Evolutionary conservation across 176 grass and related monocot genomes (phyloP).

Genomic region (Ensete glaucum): DNA sequence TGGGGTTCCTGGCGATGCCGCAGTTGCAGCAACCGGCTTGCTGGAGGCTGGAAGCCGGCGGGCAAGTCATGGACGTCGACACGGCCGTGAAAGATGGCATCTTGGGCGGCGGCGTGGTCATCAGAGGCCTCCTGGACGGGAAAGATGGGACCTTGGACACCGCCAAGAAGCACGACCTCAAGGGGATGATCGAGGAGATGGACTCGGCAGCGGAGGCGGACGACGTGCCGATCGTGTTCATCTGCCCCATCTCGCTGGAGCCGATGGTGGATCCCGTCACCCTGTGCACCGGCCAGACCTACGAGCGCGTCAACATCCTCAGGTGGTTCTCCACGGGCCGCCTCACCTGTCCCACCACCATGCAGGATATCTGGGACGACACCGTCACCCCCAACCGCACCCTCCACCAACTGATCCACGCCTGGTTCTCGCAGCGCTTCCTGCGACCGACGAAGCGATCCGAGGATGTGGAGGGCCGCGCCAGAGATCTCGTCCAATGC

Average conservation of each 20-base stretch:
- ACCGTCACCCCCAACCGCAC: conserved; percentile 72
- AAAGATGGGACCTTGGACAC: conserved; percentile 6
- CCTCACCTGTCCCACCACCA: conserved; percentile 77
- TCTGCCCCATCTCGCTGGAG: conserved; percentile 88
- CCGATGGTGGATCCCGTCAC: conserved; percentile 96
- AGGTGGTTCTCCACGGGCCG: conserved; percentile 66
- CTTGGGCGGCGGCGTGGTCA: conserved; percentile 38
- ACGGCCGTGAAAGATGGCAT: conserved; percentile 83
- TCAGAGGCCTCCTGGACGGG: conserved; percentile 19
- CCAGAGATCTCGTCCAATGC: conserved; percentile 44
- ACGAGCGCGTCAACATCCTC: conserved; percentile 73
- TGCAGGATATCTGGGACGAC: conserved; percentile 23
- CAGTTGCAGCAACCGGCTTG: conserved; percentile 37
- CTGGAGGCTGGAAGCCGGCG: conserved; percentile 48
- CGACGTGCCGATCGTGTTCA: conserved; percentile 71
- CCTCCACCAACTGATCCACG: conserved; percentile 65
- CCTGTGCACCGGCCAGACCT: conserved; percentile 92
- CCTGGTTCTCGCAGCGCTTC: conserved; percentile 82
- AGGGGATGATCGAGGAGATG: conserved; percentile 87
- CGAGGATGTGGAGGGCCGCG: conserved; percentile 75
- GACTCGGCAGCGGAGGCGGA: conserved; percentile 44
- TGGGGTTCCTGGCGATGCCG: conserved; percentile 37
- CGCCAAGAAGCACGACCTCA: conserved; percentile 34
- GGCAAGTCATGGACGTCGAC: conserved; percentile 80
- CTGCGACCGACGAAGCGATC: conserved; percentile 72